Evolutionary conservation across 1,284 basidiomycete species (phyloP).

Genomic region (Malassezia furfur): DNA sequence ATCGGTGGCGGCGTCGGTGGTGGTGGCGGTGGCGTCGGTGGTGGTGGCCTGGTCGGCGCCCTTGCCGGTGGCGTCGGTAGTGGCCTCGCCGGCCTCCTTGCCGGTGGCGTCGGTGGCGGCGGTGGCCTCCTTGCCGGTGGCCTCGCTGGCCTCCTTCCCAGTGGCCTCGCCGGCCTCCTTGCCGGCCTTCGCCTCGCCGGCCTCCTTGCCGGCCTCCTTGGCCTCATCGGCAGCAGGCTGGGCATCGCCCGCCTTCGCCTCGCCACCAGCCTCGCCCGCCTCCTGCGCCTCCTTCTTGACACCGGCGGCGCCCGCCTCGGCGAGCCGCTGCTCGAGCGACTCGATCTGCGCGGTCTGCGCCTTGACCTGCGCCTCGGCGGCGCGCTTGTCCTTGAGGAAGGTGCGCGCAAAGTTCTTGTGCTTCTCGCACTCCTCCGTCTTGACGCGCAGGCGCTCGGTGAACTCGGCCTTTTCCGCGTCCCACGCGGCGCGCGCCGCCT

Average conservation of each 20-base stretch:
- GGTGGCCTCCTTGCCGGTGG: too few relatives aligned
- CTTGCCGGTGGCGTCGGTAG: too few relatives aligned
- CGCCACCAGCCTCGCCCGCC: not conserved
- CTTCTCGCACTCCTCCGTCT: slow-evolving; percentile 18
- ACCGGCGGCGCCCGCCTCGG: slow-evolving; percentile 11
- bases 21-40: not conserved
- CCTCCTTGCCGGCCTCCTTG: too few relatives aligned
- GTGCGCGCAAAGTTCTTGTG: slow-evolving; percentile 18
- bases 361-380: slow-evolving; percentile 28
- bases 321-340: slow-evolving; percentile 29
- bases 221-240: too few relatives aligned
- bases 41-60: not conserved
- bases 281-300: not conserved
- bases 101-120: too few relatives aligned
- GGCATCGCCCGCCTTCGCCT: too few relatives aligned
- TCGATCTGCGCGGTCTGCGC: slow-evolving; percentile 27
- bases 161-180: too few relatives aligned
- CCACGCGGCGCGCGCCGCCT: not conserved
- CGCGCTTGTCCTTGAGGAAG: slow-evolving; percentile 20
- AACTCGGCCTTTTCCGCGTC: slow-evolving; percentile 9
- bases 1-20: not conserved
- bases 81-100: too few relatives aligned
- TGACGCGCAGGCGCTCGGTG: slow-evolving; percentile 11
- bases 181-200: too few relatives aligned
- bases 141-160: too few relatives aligned